These are phyloP conservation scores for Metschnikowia reukaufii DNA, from an alignment of 805 yeast genomes.

Conservation along the genomic window DNA sequence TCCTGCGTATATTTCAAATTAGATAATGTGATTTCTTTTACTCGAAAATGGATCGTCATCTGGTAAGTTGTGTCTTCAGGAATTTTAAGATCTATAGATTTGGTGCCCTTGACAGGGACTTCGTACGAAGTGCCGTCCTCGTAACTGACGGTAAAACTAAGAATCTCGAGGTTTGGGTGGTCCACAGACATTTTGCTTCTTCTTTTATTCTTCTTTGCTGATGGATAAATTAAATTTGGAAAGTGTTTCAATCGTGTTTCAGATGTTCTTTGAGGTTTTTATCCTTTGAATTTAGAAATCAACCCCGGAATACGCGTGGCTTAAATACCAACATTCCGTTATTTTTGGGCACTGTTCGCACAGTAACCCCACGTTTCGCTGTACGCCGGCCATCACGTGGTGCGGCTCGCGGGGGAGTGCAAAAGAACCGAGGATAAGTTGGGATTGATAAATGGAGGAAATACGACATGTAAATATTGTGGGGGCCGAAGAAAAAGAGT, in stretches of 20 bases:
- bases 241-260: not conserved
- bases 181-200: conserved; percentile 12
- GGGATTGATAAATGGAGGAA: not conserved
- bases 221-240: too few species aligned
- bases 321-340: not conserved
- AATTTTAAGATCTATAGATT: conserved; percentile 29
- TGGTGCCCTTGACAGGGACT: conserved; percentile 31
- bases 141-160: conserved; percentile 30
- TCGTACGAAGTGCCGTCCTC: conserved; percentile 29
- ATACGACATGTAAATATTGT: not conserved
- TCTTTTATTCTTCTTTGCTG: not conserved
- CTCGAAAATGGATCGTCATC: conserved; percentile 35
- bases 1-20: conserved; percentile 37
- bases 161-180: conserved; percentile 35
- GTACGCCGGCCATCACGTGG: not conserved
- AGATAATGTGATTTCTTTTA: conserved; percentile 27
- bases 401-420: not conserved
- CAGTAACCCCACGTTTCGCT: not conserved
- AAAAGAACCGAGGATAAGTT: not conserved
- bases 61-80: conserved; percentile 39
- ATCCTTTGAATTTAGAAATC: too few species aligned
- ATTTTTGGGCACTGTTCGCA: not conserved
- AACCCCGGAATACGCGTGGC: not conserved
- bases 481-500: not conserved
- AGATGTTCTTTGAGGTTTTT: not conserved